Evolutionary conservation across 2,329 filamentous ascomycete species (phyloP).

Genomic region (Fusarium fujikuroi): DNA sequence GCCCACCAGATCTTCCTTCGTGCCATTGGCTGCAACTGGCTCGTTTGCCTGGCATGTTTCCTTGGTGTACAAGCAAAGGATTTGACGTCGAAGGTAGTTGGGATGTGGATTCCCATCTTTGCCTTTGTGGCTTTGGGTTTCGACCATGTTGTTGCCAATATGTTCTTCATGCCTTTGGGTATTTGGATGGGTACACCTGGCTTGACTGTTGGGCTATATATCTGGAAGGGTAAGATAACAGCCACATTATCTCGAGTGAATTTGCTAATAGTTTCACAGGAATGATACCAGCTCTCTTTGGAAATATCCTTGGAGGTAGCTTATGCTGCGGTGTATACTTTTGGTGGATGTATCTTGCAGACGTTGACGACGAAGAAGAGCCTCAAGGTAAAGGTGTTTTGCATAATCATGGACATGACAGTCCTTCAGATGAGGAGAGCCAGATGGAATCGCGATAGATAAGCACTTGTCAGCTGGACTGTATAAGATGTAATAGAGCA

Average conservation of each 20-base stretch:
- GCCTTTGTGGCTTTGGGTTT: conserved; percentile 64
- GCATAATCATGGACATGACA: neutral
- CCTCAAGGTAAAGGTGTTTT: conserved; percentile 10
- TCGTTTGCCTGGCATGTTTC: conserved; percentile 65
- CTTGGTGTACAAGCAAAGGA: conserved; percentile 59
- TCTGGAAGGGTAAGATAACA: conserved; percentile 67
- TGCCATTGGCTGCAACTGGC: conserved; percentile 67
- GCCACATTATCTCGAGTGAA: too few species aligned
- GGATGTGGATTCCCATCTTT: conserved; percentile 67
- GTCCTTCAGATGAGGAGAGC: conserved; percentile 33
- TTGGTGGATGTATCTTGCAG: conserved; percentile 40
- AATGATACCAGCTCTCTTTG: too few species aligned
- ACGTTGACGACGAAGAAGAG: neutral
- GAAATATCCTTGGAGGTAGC: conserved; percentile 65
- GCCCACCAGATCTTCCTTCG: conserved; percentile 65
- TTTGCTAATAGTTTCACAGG: too few species aligned
- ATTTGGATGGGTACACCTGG: conserved; percentile 60
- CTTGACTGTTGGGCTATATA: conserved; percentile 61
- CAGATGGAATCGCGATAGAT: neutral
- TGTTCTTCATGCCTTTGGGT: conserved; percentile 63
- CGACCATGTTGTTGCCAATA: conserved; percentile 68
- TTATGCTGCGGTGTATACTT: conserved; percentile 60
- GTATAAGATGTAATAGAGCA: rapidly evolving
- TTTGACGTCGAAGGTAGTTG: conserved; percentile 63
- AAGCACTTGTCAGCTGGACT: rapidly evolving